A percentile compares a stretch with the other conserved stretches of the same genome.
These are phyloP conservation scores for Alopecurus myosuroides DNA, from an alignment of 176 grass and related monocot species.

Conservation along the genomic window DNA sequence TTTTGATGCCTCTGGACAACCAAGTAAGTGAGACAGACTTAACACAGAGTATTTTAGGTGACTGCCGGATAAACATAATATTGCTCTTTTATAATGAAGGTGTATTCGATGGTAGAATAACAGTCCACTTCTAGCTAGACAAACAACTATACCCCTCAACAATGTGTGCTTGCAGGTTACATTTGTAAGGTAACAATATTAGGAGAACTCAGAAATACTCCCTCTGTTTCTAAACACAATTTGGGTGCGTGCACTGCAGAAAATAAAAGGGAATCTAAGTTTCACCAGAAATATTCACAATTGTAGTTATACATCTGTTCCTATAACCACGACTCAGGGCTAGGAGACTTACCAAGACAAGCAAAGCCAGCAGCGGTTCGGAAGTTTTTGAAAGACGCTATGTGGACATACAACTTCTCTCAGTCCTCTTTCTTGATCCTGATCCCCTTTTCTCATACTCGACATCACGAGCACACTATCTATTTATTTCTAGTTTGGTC, in stretches of 20 bases:
- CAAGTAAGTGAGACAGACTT: neutral
- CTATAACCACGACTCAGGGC: neutral
- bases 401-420: constrained; percentile 75
- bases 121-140: neutral
- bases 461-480: constrained; percentile 57
- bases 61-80: neutral
- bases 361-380: constrained; percentile 86
- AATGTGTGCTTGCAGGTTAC: neutral
- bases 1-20: neutral
- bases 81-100: neutral
- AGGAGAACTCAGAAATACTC: neutral
- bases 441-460: constrained; percentile 63
- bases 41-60: neutral
- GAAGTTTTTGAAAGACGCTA: constrained; percentile 86
- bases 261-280: constrained; percentile 5
- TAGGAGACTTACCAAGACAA: constrained; percentile 58
- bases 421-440: constrained; percentile 81
- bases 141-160: neutral
- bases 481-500: no score
- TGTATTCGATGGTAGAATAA: neutral
- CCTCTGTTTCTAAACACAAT: neutral
- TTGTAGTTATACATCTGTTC: neutral
- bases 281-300: neutral
- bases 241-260: neutral
- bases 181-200: neutral